These are phyloP conservation scores for Mytilinidion resinicola DNA, from an alignment of 495 filamentous ascomycete species.

Conservation along the genomic window DNA sequence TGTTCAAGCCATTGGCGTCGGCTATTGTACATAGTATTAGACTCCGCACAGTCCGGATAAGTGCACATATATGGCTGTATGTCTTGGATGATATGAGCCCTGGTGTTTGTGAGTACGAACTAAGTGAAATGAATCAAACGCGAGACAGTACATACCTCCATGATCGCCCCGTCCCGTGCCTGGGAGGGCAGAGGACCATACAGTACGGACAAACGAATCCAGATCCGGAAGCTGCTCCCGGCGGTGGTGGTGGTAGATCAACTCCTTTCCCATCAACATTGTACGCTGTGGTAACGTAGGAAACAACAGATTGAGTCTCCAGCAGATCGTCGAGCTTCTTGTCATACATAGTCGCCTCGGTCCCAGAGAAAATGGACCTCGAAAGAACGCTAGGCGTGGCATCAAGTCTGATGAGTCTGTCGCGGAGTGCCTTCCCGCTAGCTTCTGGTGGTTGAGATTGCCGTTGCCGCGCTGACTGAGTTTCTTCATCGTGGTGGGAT, in stretches of 20 bases:
- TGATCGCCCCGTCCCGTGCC: background rate
- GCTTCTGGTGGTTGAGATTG: background rate
- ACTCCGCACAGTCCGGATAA: background rate
- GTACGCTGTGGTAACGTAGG: background rate
- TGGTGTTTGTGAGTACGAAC: too few relatives aligned
- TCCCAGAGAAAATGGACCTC: background rate
- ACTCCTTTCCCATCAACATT: background rate
- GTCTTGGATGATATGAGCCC: background rate
- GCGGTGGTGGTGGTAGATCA: background rate
- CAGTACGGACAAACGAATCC: constrained; percentile 2
- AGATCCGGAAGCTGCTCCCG: background rate
- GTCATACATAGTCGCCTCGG: background rate
- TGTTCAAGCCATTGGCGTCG: background rate
- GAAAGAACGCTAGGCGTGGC: background rate
- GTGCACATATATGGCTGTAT: background rate
- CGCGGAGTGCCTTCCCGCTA: too few relatives aligned
- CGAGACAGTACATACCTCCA: background rate
- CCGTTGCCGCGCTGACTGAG: background rate
- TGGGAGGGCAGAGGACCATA: background rate
- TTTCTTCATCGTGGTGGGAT: background rate
- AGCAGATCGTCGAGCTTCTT: background rate
- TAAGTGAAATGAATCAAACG: too few relatives aligned
- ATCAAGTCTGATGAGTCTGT: background rate
- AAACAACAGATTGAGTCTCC: background rate
- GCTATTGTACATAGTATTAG: background rate